Evolutionary conservation across 139 green algal species (phyloP).

Genomic region (Tetradesmus lagerheimii): DNA sequence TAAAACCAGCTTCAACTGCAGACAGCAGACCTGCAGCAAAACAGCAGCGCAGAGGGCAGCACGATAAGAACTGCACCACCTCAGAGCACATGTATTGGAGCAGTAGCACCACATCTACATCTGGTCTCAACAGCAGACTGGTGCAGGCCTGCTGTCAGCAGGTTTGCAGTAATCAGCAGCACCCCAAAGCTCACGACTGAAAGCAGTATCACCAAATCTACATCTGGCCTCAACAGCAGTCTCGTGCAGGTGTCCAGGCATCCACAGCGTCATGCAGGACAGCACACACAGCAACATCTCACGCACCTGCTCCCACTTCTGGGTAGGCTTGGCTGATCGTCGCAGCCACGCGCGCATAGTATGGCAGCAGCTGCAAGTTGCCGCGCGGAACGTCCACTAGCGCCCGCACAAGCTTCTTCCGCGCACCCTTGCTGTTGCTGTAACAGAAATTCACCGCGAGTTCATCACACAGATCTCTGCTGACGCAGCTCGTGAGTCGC

Average conservation of each 20-base stretch:
- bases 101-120: no score
- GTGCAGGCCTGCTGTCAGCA: no score
- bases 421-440: slow-evolving; percentile 81
- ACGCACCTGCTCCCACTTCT: slow-evolving; percentile 76
- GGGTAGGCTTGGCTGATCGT: slow-evolving; percentile 84
- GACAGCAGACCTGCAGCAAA: not conserved
- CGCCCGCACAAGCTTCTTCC: slow-evolving; percentile 71
- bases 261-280: not conserved
- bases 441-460: slow-evolving; percentile 93
- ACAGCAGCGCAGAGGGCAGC: not conserved
- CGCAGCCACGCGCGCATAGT: slow-evolving; percentile 85
- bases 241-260: no score
- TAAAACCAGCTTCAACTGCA: not conserved
- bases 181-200: no score
- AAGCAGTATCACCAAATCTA: no score
- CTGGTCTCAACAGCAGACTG: no score
- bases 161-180: no score
- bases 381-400: slow-evolving; percentile 78
- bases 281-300: not conserved
- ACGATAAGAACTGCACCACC: no score
- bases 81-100: no score
- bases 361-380: slow-evolving; percentile 87
- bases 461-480: slow-evolving; percentile 84
- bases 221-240: no score
- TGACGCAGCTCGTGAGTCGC: slow-evolving; percentile 80